A percentile compares a stretch with the other conserved stretches of the same genome.
Conservation (phyloP, 768 basidiomycete species). For the Tricholoma saponaceum region DNA sequence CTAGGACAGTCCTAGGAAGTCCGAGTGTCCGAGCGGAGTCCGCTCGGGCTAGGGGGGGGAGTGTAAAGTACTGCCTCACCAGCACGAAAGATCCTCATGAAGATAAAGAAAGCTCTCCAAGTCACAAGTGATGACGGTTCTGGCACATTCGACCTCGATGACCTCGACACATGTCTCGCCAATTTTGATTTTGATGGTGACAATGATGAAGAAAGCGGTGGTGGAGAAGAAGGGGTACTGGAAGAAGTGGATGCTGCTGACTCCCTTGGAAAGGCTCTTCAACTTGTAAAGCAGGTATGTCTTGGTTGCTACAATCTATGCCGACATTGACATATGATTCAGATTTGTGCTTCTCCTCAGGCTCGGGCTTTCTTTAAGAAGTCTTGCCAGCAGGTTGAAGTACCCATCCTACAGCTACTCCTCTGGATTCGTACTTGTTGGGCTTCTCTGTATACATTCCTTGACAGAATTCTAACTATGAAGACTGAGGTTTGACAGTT, state of each 20-base stretch:
- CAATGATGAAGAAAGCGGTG: neutral
- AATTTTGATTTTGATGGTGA: neutral
- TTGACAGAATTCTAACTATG: neutral
- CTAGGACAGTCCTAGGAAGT: no score
- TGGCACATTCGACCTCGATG: neutral
- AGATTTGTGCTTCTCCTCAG: constrained; percentile 3
- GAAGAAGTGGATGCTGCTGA: constrained; percentile 1
- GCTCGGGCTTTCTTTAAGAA: neutral
- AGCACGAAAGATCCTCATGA: neutral
- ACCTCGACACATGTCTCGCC: neutral
- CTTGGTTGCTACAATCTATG: neutral
- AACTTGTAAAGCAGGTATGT: constrained; percentile 1
- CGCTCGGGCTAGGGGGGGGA: no score
- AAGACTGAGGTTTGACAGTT: neutral
- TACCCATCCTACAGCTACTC: neutral
- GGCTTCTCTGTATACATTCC: neutral
- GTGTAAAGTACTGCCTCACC: no score
- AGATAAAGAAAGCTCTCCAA: no score
- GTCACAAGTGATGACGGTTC: neutral
- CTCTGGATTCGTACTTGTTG: neutral
- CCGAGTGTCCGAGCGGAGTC: no score
- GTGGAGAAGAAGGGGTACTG: neutral
- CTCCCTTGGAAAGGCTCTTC: constrained; percentile 3
- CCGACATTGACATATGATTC: neutral
- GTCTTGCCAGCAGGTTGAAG: neutral